These are phyloP conservation scores for Seiridium cupressi DNA, from an alignment of 2,329 filamentous ascomycete genomes.

Conservation along the genomic window DNA sequence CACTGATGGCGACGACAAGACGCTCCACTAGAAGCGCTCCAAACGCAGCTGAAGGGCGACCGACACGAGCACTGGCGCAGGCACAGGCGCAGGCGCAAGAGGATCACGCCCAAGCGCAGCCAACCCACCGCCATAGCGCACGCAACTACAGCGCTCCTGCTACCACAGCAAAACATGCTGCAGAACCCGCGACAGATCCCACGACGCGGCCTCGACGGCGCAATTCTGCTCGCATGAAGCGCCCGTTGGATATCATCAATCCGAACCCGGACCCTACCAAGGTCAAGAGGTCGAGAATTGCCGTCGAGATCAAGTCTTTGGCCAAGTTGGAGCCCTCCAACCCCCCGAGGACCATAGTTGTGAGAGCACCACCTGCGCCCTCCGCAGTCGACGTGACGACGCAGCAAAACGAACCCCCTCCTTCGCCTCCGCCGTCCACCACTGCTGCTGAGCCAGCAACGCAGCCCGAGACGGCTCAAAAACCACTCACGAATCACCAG, in stretches of 20 bases:
- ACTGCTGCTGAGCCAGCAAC: slow-evolving; percentile 1
- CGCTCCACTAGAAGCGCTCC: slow-evolving; percentile 2
- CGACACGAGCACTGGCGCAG: neutral
- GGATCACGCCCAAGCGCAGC: neutral
- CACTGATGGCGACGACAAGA: slow-evolving; percentile 1
- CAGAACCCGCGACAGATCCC: neutral
- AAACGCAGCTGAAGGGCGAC: neutral
- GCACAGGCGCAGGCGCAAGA: neutral
- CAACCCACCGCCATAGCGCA: neutral
- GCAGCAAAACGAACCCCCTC: slow-evolving; percentile 22
- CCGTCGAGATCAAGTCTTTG: slow-evolving; percentile 49
- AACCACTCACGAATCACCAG: slow-evolving; percentile 46
- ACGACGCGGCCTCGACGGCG: slow-evolving; percentile 29
- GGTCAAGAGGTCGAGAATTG: slow-evolving; percentile 49
- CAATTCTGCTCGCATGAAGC: slow-evolving; percentile 43
- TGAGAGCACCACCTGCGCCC: slow-evolving; percentile 15
- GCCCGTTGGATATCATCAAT: slow-evolving; percentile 42
- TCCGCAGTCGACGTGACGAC: slow-evolving; percentile 18
- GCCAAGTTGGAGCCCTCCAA: slow-evolving; percentile 19
- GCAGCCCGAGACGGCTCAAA: slow-evolving; percentile 20
- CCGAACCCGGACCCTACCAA: slow-evolving; percentile 43
- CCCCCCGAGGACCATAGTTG: slow-evolving; percentile 23
- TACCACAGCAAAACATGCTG: neutral
- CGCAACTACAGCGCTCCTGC: slow-evolving; percentile 2
- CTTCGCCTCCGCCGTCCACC: slow-evolving; percentile 19